Conservation (phyloP, 225 moss, liverwort and hornwort species). For the Antitrichia curtipendula region DNA sequence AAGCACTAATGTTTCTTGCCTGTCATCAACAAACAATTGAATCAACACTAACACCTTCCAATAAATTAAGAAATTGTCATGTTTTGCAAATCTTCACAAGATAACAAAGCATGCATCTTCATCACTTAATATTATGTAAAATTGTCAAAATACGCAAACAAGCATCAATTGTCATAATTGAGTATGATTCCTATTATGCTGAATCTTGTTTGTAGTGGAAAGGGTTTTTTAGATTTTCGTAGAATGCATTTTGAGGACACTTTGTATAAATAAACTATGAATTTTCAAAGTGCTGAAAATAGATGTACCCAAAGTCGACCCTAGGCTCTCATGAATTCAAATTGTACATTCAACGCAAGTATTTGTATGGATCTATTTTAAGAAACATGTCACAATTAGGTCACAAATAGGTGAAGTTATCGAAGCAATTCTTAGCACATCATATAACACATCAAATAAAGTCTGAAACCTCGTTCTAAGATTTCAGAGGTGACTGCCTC, state of each 20-base stretch:
- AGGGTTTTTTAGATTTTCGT: not conserved
- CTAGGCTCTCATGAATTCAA: not conserved
- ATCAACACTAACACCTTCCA: not conserved
- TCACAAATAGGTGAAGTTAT: not conserved
- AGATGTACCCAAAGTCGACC: not conserved
- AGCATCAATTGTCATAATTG: too few relatives aligned
- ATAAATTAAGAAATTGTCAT: not conserved
- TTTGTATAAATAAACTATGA: accelerated
- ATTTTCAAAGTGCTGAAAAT: not conserved
- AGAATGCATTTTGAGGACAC: not conserved
- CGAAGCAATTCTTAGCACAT: not conserved
- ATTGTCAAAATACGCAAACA: not conserved
- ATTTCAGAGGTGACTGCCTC: not conserved
- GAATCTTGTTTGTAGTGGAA: not conserved
- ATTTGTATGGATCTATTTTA: not conserved
- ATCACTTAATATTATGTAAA: not conserved
- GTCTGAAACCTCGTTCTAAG: not conserved
- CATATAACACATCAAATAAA: not conserved
- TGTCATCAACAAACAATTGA: not conserved
- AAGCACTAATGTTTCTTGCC: not conserved
- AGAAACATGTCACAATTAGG: not conserved
- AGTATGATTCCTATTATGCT: not conserved
- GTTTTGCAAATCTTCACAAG: not conserved
- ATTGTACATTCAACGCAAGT: not conserved
- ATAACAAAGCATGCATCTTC: not conserved